Conservation (phyloP, 1,284 basidiomycete species). For the Volvariella volvacea region DNA sequence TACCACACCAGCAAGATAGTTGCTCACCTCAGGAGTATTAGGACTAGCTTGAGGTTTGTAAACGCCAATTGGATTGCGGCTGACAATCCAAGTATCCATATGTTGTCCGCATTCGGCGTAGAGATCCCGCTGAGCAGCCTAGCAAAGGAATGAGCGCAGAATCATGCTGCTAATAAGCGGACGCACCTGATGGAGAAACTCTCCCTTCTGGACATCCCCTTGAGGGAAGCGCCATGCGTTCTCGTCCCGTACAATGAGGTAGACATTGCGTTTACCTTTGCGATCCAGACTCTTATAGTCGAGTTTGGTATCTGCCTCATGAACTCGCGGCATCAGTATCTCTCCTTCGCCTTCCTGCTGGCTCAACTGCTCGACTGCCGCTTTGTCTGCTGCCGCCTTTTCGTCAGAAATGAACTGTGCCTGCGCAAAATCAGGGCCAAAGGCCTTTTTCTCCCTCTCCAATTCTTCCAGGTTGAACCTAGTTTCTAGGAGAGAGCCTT, state of each 20-base stretch:
- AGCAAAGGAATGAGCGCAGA: conserved; percentile 8
- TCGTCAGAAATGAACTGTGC: conserved; percentile 34
- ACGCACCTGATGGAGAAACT: conserved; percentile 65
- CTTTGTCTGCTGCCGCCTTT: conserved; percentile 40
- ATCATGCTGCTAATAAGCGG: not conserved
- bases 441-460: conserved; percentile 61
- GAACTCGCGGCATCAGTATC: conserved; percentile 50
- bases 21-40: conserved; percentile 26
- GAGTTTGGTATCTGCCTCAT: conserved; percentile 53
- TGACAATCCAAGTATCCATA: conserved; percentile 82
- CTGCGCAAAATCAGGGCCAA: conserved; percentile 52
- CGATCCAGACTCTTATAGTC: conserved; percentile 78
- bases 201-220: conserved; percentile 53
- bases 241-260: conserved; percentile 65
- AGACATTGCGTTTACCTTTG: conserved; percentile 79
- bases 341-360: conserved; percentile 65
- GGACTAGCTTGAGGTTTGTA: conserved; percentile 33
- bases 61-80: conserved; percentile 67
- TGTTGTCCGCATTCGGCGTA: conserved; percentile 58
- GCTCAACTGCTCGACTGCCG: conserved; percentile 49
- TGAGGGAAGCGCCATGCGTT: conserved; percentile 76
- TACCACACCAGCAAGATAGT: too few relatives aligned
- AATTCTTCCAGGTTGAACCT: conserved; percentile 75
- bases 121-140: conserved; percentile 70
- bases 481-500: conserved; percentile 81